A percentile compares a stretch with the other conserved stretches of the same genome.
Evolutionary conservation across 1,284 basidiomycete genomes (phyloP).

Genomic region (Fomitopsis palustris): DNA sequence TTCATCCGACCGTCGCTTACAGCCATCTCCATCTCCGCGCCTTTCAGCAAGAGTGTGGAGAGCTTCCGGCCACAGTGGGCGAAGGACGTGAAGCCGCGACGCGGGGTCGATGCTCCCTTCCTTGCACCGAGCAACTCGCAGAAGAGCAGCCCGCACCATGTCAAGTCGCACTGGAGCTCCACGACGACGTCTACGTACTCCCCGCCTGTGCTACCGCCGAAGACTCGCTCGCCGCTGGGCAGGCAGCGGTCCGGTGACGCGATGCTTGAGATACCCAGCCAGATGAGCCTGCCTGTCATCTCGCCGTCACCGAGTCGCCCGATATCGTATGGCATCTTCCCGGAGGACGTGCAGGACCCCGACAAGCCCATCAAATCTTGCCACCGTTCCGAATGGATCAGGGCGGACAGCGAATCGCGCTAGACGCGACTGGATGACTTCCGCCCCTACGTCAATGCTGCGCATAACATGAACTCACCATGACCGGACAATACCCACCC

Average conservation of each 20-base stretch:
- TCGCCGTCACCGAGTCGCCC: slow-evolving; percentile 13
- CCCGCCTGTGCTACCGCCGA: slow-evolving; percentile 13
- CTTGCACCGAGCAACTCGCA: slow-evolving; percentile 15
- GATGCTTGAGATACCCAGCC: background rate
- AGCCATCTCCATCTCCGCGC: slow-evolving; percentile 7
- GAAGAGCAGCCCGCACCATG: slow-evolving; percentile 12
- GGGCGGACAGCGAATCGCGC: slow-evolving; percentile 34
- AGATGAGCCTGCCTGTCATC: slow-evolving; percentile 8
- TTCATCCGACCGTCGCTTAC: background rate
- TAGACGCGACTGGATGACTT: background rate
- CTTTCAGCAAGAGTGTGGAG: slow-evolving; percentile 18
- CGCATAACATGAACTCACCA: background rate
- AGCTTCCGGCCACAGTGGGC: slow-evolving; percentile 45
- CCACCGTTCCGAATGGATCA: slow-evolving; percentile 51
- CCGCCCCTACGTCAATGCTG: background rate
- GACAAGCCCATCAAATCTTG: slow-evolving; percentile 55
- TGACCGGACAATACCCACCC: background rate
- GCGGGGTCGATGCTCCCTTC: slow-evolving; percentile 49
- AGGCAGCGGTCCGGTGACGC: background rate
- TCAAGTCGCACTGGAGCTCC: slow-evolving; percentile 23
- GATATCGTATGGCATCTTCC: slow-evolving; percentile 33
- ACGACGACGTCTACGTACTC: slow-evolving; percentile 8
- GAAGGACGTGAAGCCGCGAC: slow-evolving; percentile 35
- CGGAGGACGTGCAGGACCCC: slow-evolving; percentile 40
- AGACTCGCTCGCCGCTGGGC: slow-evolving; percentile 1